Percentiles rank a stretch among this genome's conserved stretches.
Evolutionary conservation across 805 yeast species (phyloP).

Genomic region (Candida anglica): DNA sequence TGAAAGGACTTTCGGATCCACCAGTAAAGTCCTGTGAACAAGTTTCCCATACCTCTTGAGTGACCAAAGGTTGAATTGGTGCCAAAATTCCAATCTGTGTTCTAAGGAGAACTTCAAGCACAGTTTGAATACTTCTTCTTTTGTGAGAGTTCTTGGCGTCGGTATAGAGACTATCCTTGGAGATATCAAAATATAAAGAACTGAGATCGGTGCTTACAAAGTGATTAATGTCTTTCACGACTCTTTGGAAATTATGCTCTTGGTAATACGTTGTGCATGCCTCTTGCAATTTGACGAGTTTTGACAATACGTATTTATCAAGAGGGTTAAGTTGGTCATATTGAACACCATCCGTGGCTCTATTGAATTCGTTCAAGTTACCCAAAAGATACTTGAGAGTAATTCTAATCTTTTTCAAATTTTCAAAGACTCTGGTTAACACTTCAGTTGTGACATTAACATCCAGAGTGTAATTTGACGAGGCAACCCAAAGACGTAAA

Average conservation of each 20-base stretch:
- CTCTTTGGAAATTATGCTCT: slow-evolving; percentile 62
- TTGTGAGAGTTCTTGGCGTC: slow-evolving; percentile 45
- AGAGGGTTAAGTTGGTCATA: slow-evolving; percentile 33
- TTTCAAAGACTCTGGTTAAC: slow-evolving; percentile 71
- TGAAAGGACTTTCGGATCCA: slow-evolving; percentile 41
- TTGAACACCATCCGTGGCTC: slow-evolving; percentile 25
- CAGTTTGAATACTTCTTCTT: slow-evolving; percentile 64
- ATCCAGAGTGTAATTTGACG: slow-evolving; percentile 80
- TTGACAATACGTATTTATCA: slow-evolving; percentile 63
- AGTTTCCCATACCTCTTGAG: slow-evolving; percentile 85
- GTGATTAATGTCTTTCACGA: slow-evolving; percentile 61
- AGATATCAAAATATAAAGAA: slow-evolving; percentile 78
- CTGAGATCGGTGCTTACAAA: slow-evolving; percentile 77
- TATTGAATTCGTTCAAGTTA: slow-evolving; percentile 49
- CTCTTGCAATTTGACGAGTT: slow-evolving; percentile 45
- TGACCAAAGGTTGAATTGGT: slow-evolving; percentile 78
- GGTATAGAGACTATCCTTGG: slow-evolving; percentile 83
- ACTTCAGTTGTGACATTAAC: slow-evolving; percentile 70
- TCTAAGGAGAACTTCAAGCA: slow-evolving; percentile 53
- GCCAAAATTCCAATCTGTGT: slow-evolving; percentile 65
- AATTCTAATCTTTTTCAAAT: slow-evolving; percentile 74
- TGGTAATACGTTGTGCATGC: slow-evolving; percentile 45
- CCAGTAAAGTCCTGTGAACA: slow-evolving; percentile 28
- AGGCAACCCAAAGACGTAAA: slow-evolving; percentile 84
- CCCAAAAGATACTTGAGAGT: slow-evolving; percentile 82